Base-by-base conservation (phyloP, 441 rosid genomes). In the Euphorbia schlechtendalii region DNA sequence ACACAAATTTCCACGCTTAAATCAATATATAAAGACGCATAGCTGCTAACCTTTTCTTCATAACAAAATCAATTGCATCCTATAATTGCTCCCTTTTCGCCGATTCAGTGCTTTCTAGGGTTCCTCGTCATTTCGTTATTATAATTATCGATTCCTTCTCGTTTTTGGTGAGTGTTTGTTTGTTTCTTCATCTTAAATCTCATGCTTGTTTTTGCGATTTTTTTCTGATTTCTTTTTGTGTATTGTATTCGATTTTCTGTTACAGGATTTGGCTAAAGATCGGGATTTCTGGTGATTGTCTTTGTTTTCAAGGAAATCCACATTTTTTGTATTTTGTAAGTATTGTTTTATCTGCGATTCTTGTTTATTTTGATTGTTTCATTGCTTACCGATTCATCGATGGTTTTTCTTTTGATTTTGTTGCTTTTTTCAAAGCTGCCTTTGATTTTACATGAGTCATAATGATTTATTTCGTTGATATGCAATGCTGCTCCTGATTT, bases 11-110 rank as follows among this genome's bases (percentile, higher is more conserved):
- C 18, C 7, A 3, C 27, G 43, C 1, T 18, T 25, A 1, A 14
- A 58, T 28, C 9, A 28, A 56, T 66, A 24, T 66, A 66, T 27
- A 64, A 3, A 46, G 8, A n/a, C n/a, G 55, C 56, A 45, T 27
- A 36, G 21, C 2, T n/a, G n/a, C n/a, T n/a, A n/a, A n/a, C n/a
- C n/a, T 21, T 40, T 9, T 51, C 34, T 45, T n/a, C 60, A 20
- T 7, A 49, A 20, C 32, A n/a, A 55, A 54, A 21, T 58, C 11
- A 9, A 11, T 1, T 9, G 34, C 34, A 6, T 56, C 22, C 2
- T 24, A 64, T 52, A 24, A 51, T 64, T 32, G 15, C 28, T 49
- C 30, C 28, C 38, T 56, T 56, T 56, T 28, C 6, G 17, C 10
- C 59, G 10, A 4, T 3, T 56, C 59, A 0, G 8, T 51, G 1